Base-by-base conservation (phyloP, 2,329 filamentous ascomycete species). In the Boeremia lycopersici region DNA sequence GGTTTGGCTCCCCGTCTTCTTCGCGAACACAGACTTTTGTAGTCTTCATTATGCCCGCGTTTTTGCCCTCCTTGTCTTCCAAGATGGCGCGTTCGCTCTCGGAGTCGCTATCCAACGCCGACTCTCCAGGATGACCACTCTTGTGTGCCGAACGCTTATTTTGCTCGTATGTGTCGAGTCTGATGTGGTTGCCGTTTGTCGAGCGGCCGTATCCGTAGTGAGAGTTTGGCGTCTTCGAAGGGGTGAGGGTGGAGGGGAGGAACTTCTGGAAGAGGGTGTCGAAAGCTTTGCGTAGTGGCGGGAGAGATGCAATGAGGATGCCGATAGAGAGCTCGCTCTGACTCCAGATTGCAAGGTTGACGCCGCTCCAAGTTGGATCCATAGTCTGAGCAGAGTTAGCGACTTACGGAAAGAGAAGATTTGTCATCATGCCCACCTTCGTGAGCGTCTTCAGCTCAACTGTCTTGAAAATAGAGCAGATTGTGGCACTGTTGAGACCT, bases 381-480 rank as follows among this genome's bases (percentile, higher is more conserved):
- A 6, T 36, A 0, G 66, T 67, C 19, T 62, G 56, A 7, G 13
- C 6, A 17, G 2, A 1, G 28, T 42, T 23, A 42, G 28, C 3
- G 6, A 28, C 6, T 35, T 36, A 5, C 1, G 11, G 4, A 17
- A 19, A 6, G 5, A 6, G 17, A 42, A n/a, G 4, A 10, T 8
- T 12, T 15, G 8, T 12, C 8, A 13, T 17, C 15, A 19, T 4
- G 19, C 28, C 15, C 23, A 42, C 40, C 28, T 42, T 12, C 6
- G 41, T 53, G n/a, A 72, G 54, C 0, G 58, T 52, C 5, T 61
- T 61, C 3, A 71, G 58, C 44, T 70, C 63, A 26, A 65, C 56
- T 6, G 63, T 64, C 31, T 71, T 71, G 59, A 71, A 69, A 4
- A 69, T 62, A 9, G 65, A 67, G 45, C 66, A 69, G 15, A 70